A percentile compares a stretch with the other conserved stretches of the same genome.
phyloP scores from a whole-genome alignment of 139 green algal genomes.

The Zygnema circumcarinatum region DNA sequence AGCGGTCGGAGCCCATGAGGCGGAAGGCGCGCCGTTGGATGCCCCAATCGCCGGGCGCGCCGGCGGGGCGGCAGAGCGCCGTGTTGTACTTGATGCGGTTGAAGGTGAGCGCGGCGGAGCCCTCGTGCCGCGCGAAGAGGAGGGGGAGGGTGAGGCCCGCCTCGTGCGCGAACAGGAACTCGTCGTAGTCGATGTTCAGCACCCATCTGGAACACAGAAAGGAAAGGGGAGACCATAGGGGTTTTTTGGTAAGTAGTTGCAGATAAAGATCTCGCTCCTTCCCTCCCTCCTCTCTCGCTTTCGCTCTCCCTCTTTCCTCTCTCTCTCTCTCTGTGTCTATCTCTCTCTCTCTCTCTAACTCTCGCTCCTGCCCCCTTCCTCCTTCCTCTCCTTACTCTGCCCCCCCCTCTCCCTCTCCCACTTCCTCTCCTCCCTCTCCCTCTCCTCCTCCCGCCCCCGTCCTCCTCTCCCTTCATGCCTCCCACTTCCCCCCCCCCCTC shows the following conservation, averaged over 20 bases:
- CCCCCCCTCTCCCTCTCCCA: too few relatives aligned
- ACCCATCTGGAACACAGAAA: neutral
- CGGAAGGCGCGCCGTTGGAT: neutral
- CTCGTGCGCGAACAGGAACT: neutral
- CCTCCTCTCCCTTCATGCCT: too few relatives aligned
- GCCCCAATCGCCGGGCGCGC: neutral
- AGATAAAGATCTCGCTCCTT: too few relatives aligned
- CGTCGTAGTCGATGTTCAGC: neutral
- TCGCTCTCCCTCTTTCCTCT: too few relatives aligned
- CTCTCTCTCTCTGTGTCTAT: too few relatives aligned
- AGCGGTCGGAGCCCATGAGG: neutral
- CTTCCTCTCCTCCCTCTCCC: too few relatives aligned
- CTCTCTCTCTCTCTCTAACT: too few relatives aligned
- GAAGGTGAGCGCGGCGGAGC: neutral
- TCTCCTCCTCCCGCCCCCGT: too few relatives aligned
- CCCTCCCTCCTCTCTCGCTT: too few relatives aligned
- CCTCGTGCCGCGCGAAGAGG: neutral
- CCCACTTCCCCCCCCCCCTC: too few relatives aligned
- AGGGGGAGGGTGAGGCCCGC: neutral
- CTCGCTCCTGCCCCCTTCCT: too few relatives aligned
- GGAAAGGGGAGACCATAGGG: neutral
- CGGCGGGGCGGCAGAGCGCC: neutral
- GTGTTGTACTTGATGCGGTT: neutral
- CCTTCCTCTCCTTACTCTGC: too few relatives aligned
- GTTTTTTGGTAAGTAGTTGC: neutral